Evolutionary conservation across 2,329 filamentous ascomycete species (phyloP).

Genomic region (Fusarium neocosmosporiellum): DNA sequence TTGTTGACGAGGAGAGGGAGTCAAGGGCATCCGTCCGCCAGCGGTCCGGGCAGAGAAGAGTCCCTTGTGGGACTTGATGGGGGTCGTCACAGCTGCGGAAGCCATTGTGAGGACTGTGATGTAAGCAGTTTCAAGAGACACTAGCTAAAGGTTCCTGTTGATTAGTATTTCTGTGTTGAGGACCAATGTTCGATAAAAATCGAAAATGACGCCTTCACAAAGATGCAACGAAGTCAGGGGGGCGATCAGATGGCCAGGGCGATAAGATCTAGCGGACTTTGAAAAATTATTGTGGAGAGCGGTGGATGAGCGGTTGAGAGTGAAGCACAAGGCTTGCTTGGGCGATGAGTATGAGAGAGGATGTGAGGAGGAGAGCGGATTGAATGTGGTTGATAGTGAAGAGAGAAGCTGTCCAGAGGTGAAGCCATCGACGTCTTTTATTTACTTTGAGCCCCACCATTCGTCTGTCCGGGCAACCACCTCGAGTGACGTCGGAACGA

Average conservation of each 20-base stretch:
- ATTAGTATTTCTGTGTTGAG: conserved; percentile 59
- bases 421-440: conserved; percentile 52
- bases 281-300: conserved; percentile 42
- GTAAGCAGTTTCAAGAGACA: conserved; percentile 65
- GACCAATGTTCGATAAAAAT: conserved; percentile 60
- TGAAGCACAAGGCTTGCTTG: conserved; percentile 36
- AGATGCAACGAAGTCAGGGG: conserved; percentile 56
- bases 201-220: conserved; percentile 55
- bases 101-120: conserved; percentile 73
- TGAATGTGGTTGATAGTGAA: conserved; percentile 39
- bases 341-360: conserved; percentile 9
- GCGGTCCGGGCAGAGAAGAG: conserved; percentile 93
- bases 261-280: conserved; percentile 62
- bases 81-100: conserved; percentile 82
- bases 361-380: conserved; percentile 26
- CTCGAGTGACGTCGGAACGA: conserved; percentile 23
- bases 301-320: conserved; percentile 37
- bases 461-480: conserved; percentile 52
- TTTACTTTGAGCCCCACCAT: conserved; percentile 56
- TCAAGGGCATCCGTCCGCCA: conserved; percentile 93
- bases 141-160: conserved; percentile 68
- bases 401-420: conserved; percentile 34
- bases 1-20: conserved; percentile 85
- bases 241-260: conserved; percentile 61
- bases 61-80: conserved; percentile 93